phyloP scores from a whole-genome alignment of 1,284 basidiomycete genomes.

The Coriolopsis trogii region DNA sequence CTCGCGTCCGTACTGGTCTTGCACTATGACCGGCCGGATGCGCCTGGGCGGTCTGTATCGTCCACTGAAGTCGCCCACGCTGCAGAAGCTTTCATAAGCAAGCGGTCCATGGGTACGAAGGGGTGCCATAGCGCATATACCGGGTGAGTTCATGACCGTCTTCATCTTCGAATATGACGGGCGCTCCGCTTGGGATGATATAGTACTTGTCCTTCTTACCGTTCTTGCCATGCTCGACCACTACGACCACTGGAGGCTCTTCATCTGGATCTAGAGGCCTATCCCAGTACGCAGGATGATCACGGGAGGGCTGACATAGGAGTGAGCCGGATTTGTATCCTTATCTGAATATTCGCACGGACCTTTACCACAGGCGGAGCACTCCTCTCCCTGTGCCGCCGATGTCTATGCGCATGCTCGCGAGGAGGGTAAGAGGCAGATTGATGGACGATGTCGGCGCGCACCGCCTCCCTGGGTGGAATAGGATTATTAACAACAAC shows the following conservation, averaged over 20 bases:
- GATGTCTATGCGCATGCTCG: constrained; percentile 10
- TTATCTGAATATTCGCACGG: not conserved
- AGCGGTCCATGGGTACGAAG: no score
- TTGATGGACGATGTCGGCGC: constrained; percentile 27
- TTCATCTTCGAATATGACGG: constrained; percentile 71
- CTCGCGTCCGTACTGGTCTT: constrained; percentile 34
- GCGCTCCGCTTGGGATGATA: constrained; percentile 64
- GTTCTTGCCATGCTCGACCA: constrained; percentile 32
- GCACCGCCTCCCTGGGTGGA: constrained; percentile 17
- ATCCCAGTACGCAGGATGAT: constrained; percentile 23
- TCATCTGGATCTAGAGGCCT: constrained; percentile 24
- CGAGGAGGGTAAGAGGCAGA: constrained; percentile 19
- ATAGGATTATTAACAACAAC: constrained; percentile 16
- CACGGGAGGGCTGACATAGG: constrained; percentile 19
- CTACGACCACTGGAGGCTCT: constrained; percentile 35
- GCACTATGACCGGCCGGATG: constrained; percentile 34
- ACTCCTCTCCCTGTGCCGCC: constrained; percentile 18
- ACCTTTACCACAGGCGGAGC: constrained; percentile 16
- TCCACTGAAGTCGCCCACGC: constrained; percentile 34
- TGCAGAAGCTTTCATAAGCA: not conserved
- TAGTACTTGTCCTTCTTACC: constrained; percentile 52
- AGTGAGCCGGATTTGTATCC: no score
- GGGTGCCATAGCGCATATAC: no score
- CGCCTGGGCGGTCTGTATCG: constrained; percentile 29
- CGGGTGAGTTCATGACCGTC: constrained; percentile 66